phyloP scores from a whole-genome alignment of 768 basidiomycete genomes.

The Mycena galopus region DNA sequence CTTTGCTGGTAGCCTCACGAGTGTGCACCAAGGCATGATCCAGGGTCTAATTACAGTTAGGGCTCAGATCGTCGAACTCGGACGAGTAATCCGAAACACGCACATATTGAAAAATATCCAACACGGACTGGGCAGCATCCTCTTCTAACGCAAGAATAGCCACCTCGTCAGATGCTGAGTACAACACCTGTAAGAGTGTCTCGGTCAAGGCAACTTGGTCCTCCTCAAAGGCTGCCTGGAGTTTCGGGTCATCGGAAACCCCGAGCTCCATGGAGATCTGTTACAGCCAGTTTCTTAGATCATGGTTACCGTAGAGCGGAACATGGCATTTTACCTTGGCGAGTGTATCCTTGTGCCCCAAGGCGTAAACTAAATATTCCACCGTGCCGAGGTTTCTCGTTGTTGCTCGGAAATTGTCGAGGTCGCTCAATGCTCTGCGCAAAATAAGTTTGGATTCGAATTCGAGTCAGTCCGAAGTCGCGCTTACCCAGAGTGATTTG shows the following conservation, averaged over 20 bases:
- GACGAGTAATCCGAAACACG: neutral
- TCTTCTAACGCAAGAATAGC: slow-evolving; percentile 16
- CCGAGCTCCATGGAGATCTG: slow-evolving; percentile 13
- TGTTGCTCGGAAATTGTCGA: neutral
- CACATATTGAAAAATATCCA: slow-evolving; percentile 30
- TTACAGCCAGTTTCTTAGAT: too few species aligned
- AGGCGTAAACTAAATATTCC: slow-evolving; percentile 2
- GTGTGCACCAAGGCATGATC: neutral
- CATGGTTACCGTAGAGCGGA: neutral
- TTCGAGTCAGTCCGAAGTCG: too few species aligned
- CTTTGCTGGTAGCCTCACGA: neutral
- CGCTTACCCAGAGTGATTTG: neutral
- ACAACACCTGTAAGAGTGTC: neutral
- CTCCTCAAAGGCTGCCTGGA: slow-evolving; percentile 14
- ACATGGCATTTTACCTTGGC: neutral
- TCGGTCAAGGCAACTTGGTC: slow-evolving; percentile 10
- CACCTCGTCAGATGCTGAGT: slow-evolving; percentile 1
- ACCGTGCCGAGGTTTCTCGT: neutral
- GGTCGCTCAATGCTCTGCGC: neutral
- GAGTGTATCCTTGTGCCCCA: neutral
- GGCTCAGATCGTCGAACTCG: neutral
- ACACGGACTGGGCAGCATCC: slow-evolving; percentile 17
- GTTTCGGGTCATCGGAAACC: neutral
- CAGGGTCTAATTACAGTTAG: neutral
- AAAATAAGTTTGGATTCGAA: neutral